A percentile compares a stretch with the other conserved stretches of the same genome.
Evolutionary conservation across 352 stramenopile genomes (phyloP).

Genomic region (Paralagenidium karlingii): DNA sequence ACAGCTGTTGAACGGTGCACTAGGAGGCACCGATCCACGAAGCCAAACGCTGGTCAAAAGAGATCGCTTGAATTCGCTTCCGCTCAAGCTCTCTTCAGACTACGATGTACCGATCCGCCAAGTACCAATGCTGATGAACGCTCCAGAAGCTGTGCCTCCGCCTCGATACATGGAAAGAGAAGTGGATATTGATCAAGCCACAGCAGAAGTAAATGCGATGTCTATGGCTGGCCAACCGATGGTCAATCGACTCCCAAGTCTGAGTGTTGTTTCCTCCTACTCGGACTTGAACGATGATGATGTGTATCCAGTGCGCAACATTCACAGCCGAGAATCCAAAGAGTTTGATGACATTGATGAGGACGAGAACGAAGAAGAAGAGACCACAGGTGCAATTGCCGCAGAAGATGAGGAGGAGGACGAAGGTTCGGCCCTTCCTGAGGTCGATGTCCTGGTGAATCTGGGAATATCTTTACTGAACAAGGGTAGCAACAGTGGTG

Average conservation of each 20-base stretch:
- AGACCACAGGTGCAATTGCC: background rate
- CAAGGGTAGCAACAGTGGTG: slow-evolving; percentile 59
- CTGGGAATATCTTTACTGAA: slow-evolving; percentile 73
- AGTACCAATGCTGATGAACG: too few species aligned
- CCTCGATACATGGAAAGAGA: too few species aligned
- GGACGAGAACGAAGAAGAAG: slow-evolving; percentile 3
- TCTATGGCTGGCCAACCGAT: too few species aligned
- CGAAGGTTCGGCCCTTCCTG: slow-evolving; percentile 45
- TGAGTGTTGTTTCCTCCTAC: too few species aligned
- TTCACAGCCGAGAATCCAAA: slow-evolving; percentile 9
- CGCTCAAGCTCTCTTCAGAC: slow-evolving; percentile 38
- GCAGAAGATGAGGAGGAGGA: slow-evolving; percentile 42
- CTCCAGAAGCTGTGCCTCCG: too few species aligned
- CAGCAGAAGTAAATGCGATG: too few species aligned
- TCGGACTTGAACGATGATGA: slow-evolving; percentile 24
- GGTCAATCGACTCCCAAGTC: too few species aligned
- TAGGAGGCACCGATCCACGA: too few species aligned
- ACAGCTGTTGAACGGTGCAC: too few species aligned
- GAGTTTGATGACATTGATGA: slow-evolving; percentile 11
- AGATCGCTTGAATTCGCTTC: slow-evolving; percentile 49
- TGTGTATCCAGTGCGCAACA: slow-evolving; percentile 28
- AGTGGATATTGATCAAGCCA: too few species aligned
- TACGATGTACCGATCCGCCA: too few species aligned
- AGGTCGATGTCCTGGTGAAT: slow-evolving; percentile 74
- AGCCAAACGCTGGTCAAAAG: too few species aligned